Evolutionary conservation across 495 filamentous ascomycete species (phyloP).

Genomic region (Tetracladium marchalianum): DNA sequence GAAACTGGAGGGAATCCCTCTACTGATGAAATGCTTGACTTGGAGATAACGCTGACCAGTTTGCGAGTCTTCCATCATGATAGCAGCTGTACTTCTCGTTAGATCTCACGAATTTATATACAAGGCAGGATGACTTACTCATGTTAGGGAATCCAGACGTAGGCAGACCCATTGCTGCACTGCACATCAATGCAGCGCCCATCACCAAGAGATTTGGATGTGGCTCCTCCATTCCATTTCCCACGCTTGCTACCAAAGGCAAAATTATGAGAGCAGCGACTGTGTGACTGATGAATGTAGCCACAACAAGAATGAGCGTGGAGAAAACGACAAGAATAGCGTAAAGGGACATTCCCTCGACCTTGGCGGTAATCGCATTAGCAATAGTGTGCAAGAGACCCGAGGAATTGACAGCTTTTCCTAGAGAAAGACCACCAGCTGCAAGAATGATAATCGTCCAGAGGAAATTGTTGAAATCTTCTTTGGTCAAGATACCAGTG

Average conservation of each 20-base stretch:
- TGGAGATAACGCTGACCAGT: conserved; percentile 85
- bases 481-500: conserved; percentile 93
- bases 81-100: conserved; percentile 56
- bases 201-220: conserved; percentile 95
- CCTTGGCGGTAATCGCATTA: conserved; percentile 54
- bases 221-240: conserved; percentile 71
- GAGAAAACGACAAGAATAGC: conserved; percentile 80
- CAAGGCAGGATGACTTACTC: conserved; percentile 55
- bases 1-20: conserved; percentile 79
- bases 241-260: conserved; percentile 79
- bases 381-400: conserved; percentile 90
- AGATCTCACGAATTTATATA: conserved; percentile 12
- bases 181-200: conserved; percentile 56
- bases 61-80: conserved; percentile 96
- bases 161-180: conserved; percentile 76
- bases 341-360: conserved; percentile 77
- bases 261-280: conserved; percentile 93
- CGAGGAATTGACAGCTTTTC: conserved; percentile 88
- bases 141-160: conserved; percentile 98
- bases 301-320: conserved; percentile 78
- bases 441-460: conserved; percentile 99
- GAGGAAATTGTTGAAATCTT: conserved; percentile 99
- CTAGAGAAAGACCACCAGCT: conserved; percentile 84
- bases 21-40: conserved; percentile 87
- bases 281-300: conserved; percentile 96